Base-by-base conservation (phyloP, 2,329 filamentous ascomycete genomes). In the Grosmannia serpens region DNA sequence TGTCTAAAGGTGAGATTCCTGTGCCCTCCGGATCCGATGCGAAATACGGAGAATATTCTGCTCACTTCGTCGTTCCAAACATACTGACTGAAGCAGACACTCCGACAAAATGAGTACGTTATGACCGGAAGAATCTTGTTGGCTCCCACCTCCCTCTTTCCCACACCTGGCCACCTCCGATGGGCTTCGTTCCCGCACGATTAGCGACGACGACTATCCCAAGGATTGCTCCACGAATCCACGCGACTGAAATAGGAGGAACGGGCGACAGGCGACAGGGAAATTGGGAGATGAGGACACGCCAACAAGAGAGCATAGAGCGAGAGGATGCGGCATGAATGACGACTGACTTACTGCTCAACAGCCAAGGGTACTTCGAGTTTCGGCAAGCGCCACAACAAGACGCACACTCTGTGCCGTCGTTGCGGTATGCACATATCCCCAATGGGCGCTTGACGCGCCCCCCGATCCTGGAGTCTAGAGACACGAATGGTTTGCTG, bases 401-500 rank as follows among this genome's bases (percentile, higher is more conserved):
- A 95, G 87, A 90, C 91, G 83, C 91, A 96, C 86, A 91, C 87
- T 77, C 82, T 96, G 78, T 96, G 91, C 89, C 88, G 91, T 85
- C 91, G 91, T 81, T 96, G 91, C 85, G 91, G 90, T 94, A 80
- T 84, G 88, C 11, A 20, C 90, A 70, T 65, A 64, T 55, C 46
- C 63, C 59, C 58, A 55, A 5, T 8, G 4, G 22, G 44, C 27
- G 9, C 53, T 13, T 8, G 3, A 31, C 24, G 27, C 52, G 24
- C 24, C 53, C 24, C 53, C 26, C 9, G 15, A 35, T 15, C 4
- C 1, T 11, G 5, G 50, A 5, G 11, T 33, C 38, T 11, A n/a
- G 10, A 20, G 17, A 15, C 17, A 15, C 13, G 8, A 27, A 6
- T 20, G 44, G 20, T 27, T 38, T 55, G 53, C 53, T 55, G 38